Conservation (phyloP, 2,329 filamentous ascomycete species). For the Lasiodiplodia theobromae region DNA sequence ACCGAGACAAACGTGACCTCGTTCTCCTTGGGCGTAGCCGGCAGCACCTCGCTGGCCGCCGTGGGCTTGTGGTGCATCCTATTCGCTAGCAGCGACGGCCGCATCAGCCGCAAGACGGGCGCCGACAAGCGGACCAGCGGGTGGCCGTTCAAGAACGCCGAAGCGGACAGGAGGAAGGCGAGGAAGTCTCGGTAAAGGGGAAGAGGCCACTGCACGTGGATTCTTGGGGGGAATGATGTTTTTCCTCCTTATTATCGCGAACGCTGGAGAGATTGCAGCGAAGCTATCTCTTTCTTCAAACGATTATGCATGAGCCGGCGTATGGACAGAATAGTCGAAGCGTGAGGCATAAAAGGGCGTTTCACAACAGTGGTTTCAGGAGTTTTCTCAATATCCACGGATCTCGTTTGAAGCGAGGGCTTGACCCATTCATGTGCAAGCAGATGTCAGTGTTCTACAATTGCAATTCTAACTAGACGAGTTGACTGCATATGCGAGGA, state of each 20-base stretch:
- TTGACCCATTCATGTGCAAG: not conserved
- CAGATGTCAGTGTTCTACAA: not conserved
- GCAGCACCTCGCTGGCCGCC: constrained; percentile 63
- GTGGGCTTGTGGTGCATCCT: constrained; percentile 71
- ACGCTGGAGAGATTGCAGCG: not conserved
- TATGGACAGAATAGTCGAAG: not conserved
- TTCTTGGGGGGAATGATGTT: not conserved
- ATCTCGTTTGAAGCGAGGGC: too few species aligned
- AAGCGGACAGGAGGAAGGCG: constrained; percentile 61
- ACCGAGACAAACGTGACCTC: constrained; percentile 62
- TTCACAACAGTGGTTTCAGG: not conserved
- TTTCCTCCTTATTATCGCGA: not conserved
- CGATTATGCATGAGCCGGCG: not conserved
- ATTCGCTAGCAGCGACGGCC: constrained; percentile 63
- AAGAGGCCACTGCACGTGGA: not conserved
- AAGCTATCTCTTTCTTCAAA: not conserved
- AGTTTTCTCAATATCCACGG: not conserved
- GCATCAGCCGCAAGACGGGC: constrained; percentile 68
- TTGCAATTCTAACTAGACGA: constrained; percentile 1
- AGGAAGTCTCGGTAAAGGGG: constrained; percentile 20
- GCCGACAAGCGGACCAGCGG: constrained; percentile 71
- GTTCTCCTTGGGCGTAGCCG: constrained; percentile 67
- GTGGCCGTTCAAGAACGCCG: constrained; percentile 69
- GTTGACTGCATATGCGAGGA: not conserved
- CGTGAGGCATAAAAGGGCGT: not conserved